A percentile compares a stretch with the other conserved stretches of the same genome.
Evolutionary conservation across 2,329 filamentous ascomycete species (phyloP).

Genomic region (Kalmusia sp.): DNA sequence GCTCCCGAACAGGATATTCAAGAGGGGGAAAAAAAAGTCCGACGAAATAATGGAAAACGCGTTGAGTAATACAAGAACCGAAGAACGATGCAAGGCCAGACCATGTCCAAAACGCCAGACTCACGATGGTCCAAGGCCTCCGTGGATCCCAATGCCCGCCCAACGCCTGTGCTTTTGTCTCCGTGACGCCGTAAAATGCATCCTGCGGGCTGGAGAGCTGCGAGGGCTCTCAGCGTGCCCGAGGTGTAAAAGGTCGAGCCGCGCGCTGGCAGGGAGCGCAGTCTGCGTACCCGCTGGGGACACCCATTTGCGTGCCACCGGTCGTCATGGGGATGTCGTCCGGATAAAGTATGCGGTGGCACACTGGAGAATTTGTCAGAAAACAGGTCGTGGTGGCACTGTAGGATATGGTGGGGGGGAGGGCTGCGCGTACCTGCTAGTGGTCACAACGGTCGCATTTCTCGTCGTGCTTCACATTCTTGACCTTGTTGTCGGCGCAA

Average conservation of each 20-base stretch:
- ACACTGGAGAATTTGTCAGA: conserved; percentile 39
- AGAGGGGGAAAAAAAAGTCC: conserved; percentile 19
- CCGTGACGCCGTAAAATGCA: conserved; percentile 52
- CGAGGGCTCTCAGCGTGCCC: conserved; percentile 24
- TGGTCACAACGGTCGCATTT: conserved; percentile 56
- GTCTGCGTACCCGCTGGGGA: conserved; percentile 32
- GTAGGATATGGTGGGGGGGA: conserved; percentile 12
- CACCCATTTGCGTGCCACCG: conserved; percentile 36
- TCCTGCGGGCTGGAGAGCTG: conserved; percentile 32
- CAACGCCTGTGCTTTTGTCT: conserved; percentile 49
- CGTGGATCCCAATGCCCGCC: conserved; percentile 42
- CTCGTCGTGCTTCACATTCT: conserved; percentile 55
- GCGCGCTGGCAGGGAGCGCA: conserved; percentile 28
- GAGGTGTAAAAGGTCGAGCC: conserved; percentile 29
- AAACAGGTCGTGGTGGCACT: conserved; percentile 28
- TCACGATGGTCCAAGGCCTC: conserved; percentile 34
- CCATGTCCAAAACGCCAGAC: conserved; percentile 48
- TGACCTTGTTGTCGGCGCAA: conserved; percentile 51
- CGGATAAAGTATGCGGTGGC: conserved; percentile 38
- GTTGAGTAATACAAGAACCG: conserved; percentile 38
- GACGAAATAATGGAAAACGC: conserved; percentile 18
- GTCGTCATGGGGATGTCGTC: conserved; percentile 41
- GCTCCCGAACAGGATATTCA: conserved; percentile 21
- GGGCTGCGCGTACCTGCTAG: conserved; percentile 48
- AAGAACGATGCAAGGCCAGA: conserved; percentile 45